Evolutionary conservation across 768 basidiomycete genomes (phyloP), one percentile per base, ranked within the genome.

Genomic region (Naganishia vaughanmartiniae): DNA sequence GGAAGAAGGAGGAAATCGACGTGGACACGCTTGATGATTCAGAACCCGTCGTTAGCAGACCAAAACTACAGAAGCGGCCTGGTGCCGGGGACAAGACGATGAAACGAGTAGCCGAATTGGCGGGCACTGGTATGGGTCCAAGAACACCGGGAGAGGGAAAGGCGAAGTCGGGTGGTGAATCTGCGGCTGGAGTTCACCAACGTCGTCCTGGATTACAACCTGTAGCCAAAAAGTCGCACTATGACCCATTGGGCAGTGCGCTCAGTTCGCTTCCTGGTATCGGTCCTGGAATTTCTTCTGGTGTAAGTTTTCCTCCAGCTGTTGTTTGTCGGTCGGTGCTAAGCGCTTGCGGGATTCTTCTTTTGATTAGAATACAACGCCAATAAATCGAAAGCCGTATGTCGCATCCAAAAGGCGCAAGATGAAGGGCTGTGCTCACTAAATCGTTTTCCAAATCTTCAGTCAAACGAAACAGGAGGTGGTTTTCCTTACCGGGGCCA

Each of bases 191-290:
- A 34, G 1, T 34, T 4, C 19, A 21, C 9, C 34, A 2, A 34
- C 36, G 60, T 10, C 60, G 39, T 21, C 39, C 60, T 42, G 36
- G n/a, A 3, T 34, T 51, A 24, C 48, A 51, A n/a, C n/a, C 48
- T 51, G 48, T 42, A 6, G 34, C 30, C 34, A 63, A 63, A 28
- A 63, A 63, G 39, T 21, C 39, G 21, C 24, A n/a, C n/a, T 63
- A 63, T 63, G 42, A 63, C 46, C 60, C 60, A 12, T 46, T 63
- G 42, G 42, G 11, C 14, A 30, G 39, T 42, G 60, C 60, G 26
- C 14, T 63, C n/a, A 63, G 60, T 45, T 63, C 60, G 60, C 42
- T 63, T 39, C 36, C 24, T 30, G 60, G 39, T 15, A 45, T 42
- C 60, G 60, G 60, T n/a, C 17, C 60, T n/a, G 60, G 60, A 6